Evolutionary conservation across 1,284 basidiomycete species (phyloP).

Genomic region (Apiotrichum montevideense): DNA sequence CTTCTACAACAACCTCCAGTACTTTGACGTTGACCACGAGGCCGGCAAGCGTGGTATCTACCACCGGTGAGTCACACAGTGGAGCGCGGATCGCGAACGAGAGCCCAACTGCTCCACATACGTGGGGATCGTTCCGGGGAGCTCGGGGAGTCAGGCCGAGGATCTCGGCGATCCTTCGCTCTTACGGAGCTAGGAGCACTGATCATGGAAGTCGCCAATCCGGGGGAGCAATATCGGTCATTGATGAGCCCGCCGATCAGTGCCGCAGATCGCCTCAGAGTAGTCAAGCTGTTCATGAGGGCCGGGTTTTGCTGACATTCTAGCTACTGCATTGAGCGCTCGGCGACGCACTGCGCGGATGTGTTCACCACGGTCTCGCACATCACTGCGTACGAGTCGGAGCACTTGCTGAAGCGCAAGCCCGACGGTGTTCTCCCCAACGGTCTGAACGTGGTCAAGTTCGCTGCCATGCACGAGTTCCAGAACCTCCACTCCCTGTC

Average conservation of each 20-base stretch:
- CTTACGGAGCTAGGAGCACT: too few relatives aligned
- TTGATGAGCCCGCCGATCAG: too few relatives aligned
- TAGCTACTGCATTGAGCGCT: constrained; percentile 94
- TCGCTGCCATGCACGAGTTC: constrained; percentile 91
- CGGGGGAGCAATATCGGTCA: too few relatives aligned
- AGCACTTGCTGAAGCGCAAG: constrained; percentile 94
- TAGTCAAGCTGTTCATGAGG: too few relatives aligned
- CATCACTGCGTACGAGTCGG: constrained; percentile 94
- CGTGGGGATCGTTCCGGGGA: too few relatives aligned
- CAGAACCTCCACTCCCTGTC: constrained; percentile 88
- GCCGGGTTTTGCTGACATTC: not conserved
- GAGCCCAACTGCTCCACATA: too few relatives aligned
- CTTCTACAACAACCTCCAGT: constrained; percentile 98
- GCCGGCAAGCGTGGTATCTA: constrained; percentile 95
- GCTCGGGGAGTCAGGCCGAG: too few relatives aligned
- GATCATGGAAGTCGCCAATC: too few relatives aligned
- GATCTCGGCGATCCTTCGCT: too few relatives aligned
- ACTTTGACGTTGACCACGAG: constrained; percentile 99
- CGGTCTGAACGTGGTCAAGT: constrained; percentile 95
- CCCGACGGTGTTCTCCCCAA: constrained; percentile 98
- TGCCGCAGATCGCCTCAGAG: too few relatives aligned
- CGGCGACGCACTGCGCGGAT: constrained; percentile 88
- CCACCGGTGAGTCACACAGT: constrained; percentile 47
- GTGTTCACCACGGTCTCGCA: constrained; percentile 98
- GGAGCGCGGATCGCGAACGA: too few relatives aligned